Base-by-base conservation (phyloP, 169 alveolate genomes). In the Cryptosporidium xiaoi region DNA sequence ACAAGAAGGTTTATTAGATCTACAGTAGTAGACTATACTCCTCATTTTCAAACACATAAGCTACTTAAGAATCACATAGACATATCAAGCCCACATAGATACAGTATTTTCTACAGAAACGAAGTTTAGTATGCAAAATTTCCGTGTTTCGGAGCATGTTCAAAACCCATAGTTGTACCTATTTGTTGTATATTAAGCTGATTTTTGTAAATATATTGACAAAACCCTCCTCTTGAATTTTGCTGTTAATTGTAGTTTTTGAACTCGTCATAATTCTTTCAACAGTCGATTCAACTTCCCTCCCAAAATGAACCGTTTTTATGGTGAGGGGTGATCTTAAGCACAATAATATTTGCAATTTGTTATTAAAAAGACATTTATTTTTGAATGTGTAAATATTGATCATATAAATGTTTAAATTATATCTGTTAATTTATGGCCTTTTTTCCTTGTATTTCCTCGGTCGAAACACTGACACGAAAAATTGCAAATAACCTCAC, bases 401-500 rank as follows among this genome's bases (percentile, higher is more conserved):
- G 53, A 12, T 12, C 24, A 65, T 40, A 40, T 65, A 34, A 65
- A 65, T 65, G 77, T 5, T 36, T 29, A 29, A 36, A 65, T 40
- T 18, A 27, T 62, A 18, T 29, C 34, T 62, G 51, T 36, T 8
- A 36, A 3, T 50, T 44, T 46, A 69, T 69, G 83, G 66, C 66
- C 16, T 24, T 48, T 16, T 69, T 40, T n/a, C 40, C 40, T 69
- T 69, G 83, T 24, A 51, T 51, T 33, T 15, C 48, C 24, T 66
- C 83, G 6, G n/a, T 27, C 8, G 36, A 53, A 69, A 51, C 44
- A 29, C 33, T 18, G 13, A 51, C 34, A 27, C 83, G 53, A 34
- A 77, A 62, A 60, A 77, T 77, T 55, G 20, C 51, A 16, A 53
- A 36, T 40, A 56, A 77, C 36, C 46, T 62, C n/a, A 24, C 27